Conservation (phyloP, 371 early-diverging fungal genomes). For the Saksenaea oblongispora region DNA sequence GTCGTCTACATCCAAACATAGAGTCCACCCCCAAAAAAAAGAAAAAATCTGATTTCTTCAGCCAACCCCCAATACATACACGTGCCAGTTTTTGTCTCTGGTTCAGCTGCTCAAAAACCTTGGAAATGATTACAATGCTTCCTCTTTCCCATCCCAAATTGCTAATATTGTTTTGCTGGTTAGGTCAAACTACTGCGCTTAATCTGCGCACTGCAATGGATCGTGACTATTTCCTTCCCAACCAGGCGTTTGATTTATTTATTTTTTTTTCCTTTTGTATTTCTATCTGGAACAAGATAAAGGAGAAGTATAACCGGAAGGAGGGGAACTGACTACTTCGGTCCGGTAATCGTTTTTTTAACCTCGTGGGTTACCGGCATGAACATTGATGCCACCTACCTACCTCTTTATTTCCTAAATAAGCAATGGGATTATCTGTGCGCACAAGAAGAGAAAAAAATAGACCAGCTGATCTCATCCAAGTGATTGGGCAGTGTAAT, state of each 20-base stretch:
- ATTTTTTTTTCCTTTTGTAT: neutral
- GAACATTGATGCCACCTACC: neutral
- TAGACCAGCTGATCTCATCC: neutral
- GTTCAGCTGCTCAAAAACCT: neutral
- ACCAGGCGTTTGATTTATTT: slow-evolving; percentile 2
- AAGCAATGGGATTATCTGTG: neutral
- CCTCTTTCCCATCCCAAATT: neutral
- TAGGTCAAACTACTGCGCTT: slow-evolving; percentile 1
- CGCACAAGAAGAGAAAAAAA: neutral
- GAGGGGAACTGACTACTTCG: neutral
- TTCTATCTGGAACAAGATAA: slow-evolving; percentile 1
- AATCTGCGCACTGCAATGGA: slow-evolving; percentile 3
- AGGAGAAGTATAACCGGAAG: neutral
- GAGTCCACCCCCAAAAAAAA: neutral
- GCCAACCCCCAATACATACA: neutral
- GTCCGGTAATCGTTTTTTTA: neutral
- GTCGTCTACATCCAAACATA: slow-evolving; percentile 2
- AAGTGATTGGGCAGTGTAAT: neutral
- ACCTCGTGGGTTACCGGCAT: neutral
- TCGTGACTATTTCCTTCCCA: neutral
- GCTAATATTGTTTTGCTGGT: neutral
- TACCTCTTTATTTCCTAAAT: neutral
- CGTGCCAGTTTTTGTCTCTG: neutral
- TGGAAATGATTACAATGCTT: no score
- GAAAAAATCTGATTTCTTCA: neutral